phyloP scores from a whole-genome alignment of 2,329 filamentous ascomycete species.

The Neurospora sp. region DNA sequence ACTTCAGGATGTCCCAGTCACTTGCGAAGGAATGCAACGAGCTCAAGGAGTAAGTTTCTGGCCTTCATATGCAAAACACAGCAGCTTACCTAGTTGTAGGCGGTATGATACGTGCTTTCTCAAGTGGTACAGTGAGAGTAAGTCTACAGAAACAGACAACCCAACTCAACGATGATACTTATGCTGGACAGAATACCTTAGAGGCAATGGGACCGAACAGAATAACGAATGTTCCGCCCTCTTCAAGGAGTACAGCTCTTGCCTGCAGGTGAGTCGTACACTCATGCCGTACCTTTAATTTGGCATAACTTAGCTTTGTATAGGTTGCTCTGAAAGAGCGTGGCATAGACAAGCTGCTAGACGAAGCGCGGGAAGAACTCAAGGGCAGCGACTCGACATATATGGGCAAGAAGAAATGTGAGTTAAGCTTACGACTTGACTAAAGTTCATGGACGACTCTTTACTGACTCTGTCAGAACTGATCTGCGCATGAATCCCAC shows the following conservation, averaged over 20 bases:
- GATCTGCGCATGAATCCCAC: background rate
- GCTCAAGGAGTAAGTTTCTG: slow-evolving; percentile 70
- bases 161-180: slow-evolving; percentile 1
- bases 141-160: slow-evolving; percentile 20
- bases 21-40: slow-evolving; percentile 92
- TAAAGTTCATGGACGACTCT: background rate
- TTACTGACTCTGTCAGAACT: background rate
- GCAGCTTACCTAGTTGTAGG: slow-evolving; percentile 34
- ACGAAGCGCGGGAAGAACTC: slow-evolving; percentile 82
- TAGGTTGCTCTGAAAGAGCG: slow-evolving; percentile 78
- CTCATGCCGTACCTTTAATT: background rate
- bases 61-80: background rate
- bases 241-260: slow-evolving; percentile 83
- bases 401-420: slow-evolving; percentile 28
- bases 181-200: slow-evolving; percentile 63
- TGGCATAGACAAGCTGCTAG: slow-evolving; percentile 87
- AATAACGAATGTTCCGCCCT: slow-evolving; percentile 69
- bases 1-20: slow-evolving; percentile 74
- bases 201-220: slow-evolving; percentile 71
- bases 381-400: slow-evolving; percentile 75
- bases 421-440: slow-evolving; percentile 1
- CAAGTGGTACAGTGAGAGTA: slow-evolving; percentile 99
- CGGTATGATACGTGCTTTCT: slow-evolving; percentile 95
- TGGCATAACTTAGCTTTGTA: background rate
- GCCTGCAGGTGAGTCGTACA: slow-evolving; percentile 57